Percentiles rank a stretch among this genome's conserved stretches.
These are phyloP conservation scores for Trichocladium uniseriatum DNA, from an alignment of 495 filamentous ascomycete genomes.

Conservation along the genomic window DNA sequence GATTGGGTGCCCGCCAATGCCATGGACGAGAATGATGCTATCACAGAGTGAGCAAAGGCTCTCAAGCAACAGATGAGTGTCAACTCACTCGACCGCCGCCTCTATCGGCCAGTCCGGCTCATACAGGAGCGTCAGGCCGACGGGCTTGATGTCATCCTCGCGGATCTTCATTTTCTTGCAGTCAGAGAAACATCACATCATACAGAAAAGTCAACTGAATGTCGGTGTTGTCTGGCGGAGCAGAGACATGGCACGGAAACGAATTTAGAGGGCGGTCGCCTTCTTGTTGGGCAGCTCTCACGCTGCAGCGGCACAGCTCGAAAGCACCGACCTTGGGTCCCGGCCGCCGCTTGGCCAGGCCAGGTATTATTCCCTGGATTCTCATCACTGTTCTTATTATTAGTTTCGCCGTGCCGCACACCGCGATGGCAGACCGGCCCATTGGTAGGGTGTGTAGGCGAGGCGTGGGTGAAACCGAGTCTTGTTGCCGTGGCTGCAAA, in stretches of 20 bases:
- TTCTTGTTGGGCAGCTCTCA: not conserved
- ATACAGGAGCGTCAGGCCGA: constrained; percentile 31
- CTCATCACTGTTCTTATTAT: constrained; percentile 4
- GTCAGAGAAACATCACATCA: constrained; percentile 7
- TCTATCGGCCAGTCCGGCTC: constrained; percentile 26
- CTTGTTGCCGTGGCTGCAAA: constrained; percentile 15
- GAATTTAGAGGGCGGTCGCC: constrained; percentile 3
- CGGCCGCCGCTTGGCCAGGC: too few relatives aligned
- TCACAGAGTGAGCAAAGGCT: too few relatives aligned
- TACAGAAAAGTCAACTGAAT: not conserved
- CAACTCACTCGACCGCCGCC: constrained; percentile 27
- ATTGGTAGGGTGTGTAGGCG: too few relatives aligned
- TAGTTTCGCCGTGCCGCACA: constrained; percentile 7
- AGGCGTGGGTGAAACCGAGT: too few relatives aligned
- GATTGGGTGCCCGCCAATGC: constrained; percentile 31
- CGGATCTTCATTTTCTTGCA: constrained; percentile 22
- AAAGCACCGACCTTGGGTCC: not conserved
- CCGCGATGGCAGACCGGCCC: not conserved
- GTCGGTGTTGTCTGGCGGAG: not conserved
- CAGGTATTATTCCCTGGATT: not conserved
- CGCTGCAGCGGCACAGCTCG: not conserved
- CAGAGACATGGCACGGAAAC: not conserved
- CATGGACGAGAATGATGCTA: constrained; percentile 32
- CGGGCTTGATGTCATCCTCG: constrained; percentile 22
- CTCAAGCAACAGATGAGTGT: too few relatives aligned